phyloP scores from a whole-genome alignment of 1,284 basidiomycete species.

The Rhodotorula glutinis region DNA sequence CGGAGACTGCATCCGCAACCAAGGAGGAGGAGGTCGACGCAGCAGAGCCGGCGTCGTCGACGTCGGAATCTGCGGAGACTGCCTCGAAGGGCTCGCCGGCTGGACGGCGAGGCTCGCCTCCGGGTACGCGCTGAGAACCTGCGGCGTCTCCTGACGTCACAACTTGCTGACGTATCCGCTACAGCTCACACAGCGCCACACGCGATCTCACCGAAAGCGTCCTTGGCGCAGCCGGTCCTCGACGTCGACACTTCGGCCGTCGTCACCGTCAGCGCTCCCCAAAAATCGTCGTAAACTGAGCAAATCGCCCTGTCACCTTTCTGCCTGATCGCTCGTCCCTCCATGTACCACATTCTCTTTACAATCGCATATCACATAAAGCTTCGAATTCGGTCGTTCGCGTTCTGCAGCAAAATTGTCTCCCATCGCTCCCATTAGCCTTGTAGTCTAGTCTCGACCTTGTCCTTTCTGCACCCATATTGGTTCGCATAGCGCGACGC shows the following conservation, averaged over 20 bases:
- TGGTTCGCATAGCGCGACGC: too few relatives aligned
- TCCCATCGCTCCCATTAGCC: too few relatives aligned
- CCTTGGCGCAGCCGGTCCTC: conserved; percentile 17
- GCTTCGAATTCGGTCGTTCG: neutral
- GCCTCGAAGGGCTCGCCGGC: too few relatives aligned
- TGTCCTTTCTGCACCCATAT: too few relatives aligned
- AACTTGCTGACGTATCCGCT: neutral
- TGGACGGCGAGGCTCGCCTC: neutral
- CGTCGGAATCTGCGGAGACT: neutral
- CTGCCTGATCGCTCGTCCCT: neutral
- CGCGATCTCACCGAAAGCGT: conserved; percentile 21
- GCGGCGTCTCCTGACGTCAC: neutral
- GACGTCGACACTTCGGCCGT: conserved; percentile 18
- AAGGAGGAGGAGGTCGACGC: neutral
- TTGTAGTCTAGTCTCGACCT: too few relatives aligned
- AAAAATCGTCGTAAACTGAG: neutral
- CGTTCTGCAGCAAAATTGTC: neutral
- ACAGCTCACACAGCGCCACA: conserved; percentile 2
- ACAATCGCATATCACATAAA: neutral
- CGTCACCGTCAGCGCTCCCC: conserved; percentile 3
- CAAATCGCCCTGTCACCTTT: neutral
- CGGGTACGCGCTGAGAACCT: neutral
- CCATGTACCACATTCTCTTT: neutral
- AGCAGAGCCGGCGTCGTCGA: neutral
- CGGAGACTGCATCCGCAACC: neutral